These are phyloP conservation scores for Candida nonsorbophila DNA, from an alignment of 805 yeast species.

Conservation along the genomic window DNA sequence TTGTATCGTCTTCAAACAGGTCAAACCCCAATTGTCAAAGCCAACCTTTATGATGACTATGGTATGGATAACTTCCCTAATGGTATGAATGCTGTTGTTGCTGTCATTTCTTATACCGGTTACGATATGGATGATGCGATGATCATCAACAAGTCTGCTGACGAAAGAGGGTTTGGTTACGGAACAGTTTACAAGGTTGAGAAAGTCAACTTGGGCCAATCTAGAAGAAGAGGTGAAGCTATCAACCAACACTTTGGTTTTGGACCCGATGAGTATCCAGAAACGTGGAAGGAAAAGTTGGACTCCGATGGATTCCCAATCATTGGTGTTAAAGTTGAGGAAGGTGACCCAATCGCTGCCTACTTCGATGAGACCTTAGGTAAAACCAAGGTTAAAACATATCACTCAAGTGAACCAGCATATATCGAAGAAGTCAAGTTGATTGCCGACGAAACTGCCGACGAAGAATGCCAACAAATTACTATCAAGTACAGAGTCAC, in stretches of 20 bases:
- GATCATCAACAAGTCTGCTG: constrained; percentile 96
- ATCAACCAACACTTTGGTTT: constrained; percentile 91
- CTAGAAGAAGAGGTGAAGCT: constrained; percentile 89
- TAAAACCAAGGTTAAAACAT: constrained; percentile 85
- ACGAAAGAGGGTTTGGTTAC: constrained; percentile 96
- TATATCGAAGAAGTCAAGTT: constrained; percentile 93
- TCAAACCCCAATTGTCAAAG: constrained; percentile 95
- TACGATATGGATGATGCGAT: constrained; percentile 99
- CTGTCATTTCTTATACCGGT: constrained; percentile 97
- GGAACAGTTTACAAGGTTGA: constrained; percentile 96
- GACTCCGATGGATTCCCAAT: constrained; percentile 92
- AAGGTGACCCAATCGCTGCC: constrained; percentile 95
- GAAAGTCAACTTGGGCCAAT: constrained; percentile 73
- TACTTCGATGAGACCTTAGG: constrained; percentile 88
- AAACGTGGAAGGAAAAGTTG: constrained; percentile 79
- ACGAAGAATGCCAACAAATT: constrained; percentile 74
- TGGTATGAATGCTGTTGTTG: constrained; percentile 97
- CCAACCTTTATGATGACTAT: constrained; percentile 87
- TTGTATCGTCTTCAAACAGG: constrained; percentile 90
- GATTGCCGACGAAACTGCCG: constrained; percentile 73
- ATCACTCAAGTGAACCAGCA: constrained; percentile 92
- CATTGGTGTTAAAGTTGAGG: constrained; percentile 82
- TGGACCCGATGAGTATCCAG: constrained; percentile 91
- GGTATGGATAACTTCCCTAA: constrained; percentile 99
- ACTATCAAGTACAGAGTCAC: constrained; percentile 88